These are phyloP conservation scores for Kodamaea lidongshanica DNA, from an alignment of 805 yeast species.

Conservation along the genomic window DNA sequence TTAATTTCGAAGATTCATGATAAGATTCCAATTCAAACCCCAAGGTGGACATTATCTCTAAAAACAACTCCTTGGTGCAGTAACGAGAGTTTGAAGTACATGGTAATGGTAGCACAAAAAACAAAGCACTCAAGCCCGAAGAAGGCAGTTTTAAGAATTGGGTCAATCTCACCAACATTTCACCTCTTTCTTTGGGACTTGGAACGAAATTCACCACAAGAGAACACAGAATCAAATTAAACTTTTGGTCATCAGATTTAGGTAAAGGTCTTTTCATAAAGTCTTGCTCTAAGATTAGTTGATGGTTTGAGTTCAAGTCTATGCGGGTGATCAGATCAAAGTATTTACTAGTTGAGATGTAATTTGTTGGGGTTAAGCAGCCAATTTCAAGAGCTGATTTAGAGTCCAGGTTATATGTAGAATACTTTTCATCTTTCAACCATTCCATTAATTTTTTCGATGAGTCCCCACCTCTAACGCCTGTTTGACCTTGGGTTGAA, in stretches of 20 bases:
- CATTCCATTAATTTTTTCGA: constrained; percentile 74
- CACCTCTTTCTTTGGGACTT: constrained; percentile 61
- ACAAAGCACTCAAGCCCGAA: constrained; percentile 37
- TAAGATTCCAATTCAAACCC: constrained; percentile 49
- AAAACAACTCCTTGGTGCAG: constrained; percentile 41
- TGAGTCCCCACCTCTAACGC: constrained; percentile 83
- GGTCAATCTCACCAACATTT: constrained; percentile 61
- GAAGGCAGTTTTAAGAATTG: constrained; percentile 44
- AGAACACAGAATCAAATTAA: constrained; percentile 72
- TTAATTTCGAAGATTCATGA: constrained; percentile 64
- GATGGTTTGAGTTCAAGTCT: constrained; percentile 77
- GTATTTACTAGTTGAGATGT: constrained; percentile 52
- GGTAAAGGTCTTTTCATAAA: constrained; percentile 77
- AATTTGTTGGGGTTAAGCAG: constrained; percentile 61
- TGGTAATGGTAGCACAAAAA: constrained; percentile 83
- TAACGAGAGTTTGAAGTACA: constrained; percentile 82
- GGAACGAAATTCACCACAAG: constrained; percentile 88
- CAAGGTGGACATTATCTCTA: constrained; percentile 45
- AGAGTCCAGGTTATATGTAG: constrained; percentile 4
- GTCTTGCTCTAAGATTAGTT: constrained; percentile 67
- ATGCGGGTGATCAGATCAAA: constrained; percentile 55
- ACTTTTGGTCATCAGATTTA: constrained; percentile 35
- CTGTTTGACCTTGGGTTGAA: constrained; percentile 75
- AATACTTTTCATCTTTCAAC: constrained; percentile 38
- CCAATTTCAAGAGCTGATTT: constrained; percentile 74